Evolutionary conservation across 2,329 filamentous ascomycete species (phyloP), one percentile per base, ranked within the genome.

Genomic region (Chrysosphaeria jannelii): DNA sequence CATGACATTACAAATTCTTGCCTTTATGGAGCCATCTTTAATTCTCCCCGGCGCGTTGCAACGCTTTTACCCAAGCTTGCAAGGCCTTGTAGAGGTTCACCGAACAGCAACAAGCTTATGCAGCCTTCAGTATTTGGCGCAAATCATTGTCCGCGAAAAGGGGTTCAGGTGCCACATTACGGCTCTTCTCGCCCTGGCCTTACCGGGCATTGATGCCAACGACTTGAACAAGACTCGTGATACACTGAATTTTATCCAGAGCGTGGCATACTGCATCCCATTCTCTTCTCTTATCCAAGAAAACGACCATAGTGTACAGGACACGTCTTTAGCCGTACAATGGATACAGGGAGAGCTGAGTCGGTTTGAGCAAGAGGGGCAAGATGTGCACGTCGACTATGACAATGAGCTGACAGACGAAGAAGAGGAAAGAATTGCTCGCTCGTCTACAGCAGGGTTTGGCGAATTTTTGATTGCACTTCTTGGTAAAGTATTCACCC

Each of bases 151-250:
- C 9, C 68, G 72, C 38, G 75, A 78, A 19, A 93, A 89, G 44
- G 85, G 85, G n/a, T 91, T 85, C 40, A 61, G 85, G 29, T 93
- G 85, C 38, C 85, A 97, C 40, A 67, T 97, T 31, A 97, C 85
- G 1, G 81, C 81, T 1, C 50, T 97, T 17, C 50, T 97, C n/a
- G 85, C 81, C 5, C 54, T 97, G 28, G 76, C 81, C 4, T 51
- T 97, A 15, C 88, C 88, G 1, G 88, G 85, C 12, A 89, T 97
- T 28, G 88, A 97, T 44, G 79, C 88, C 31, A 97, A 97, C 39
- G 85, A 97, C 44, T 50, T 97, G 13, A 79, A 85, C 39, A 97
- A 97, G 52, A 93, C 85, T 1, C 60, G 90, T 34, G 75, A 90
- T 42, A 88, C 85, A 0, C 53, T 97, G 27, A 75, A 79, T 33